Base-by-base conservation (phyloP, 768 basidiomycete genomes). In the Leucocoprinus sp. region DNA sequence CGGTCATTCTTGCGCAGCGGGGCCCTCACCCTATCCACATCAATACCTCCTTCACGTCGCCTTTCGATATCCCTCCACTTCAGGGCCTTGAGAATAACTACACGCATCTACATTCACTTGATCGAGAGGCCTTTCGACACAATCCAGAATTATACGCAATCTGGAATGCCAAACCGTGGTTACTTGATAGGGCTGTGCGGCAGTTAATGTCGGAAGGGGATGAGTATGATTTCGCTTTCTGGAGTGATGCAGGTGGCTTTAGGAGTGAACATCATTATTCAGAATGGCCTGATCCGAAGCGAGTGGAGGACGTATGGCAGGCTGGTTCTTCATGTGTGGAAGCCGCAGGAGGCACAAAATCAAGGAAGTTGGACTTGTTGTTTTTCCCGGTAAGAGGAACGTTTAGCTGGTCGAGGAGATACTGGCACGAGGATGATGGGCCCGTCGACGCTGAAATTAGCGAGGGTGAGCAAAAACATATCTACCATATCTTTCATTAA, bases 181-280 rank as follows among this genome's bases (percentile, higher is more conserved):
- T 75, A 37, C 60, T 79, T 29, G 59, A 67, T 23, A 60, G 69
- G 31, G 76, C 68, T 5, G 50, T 70, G 2, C 51, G 55, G 27
- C 62, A 60, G 5, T 46, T 60, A 34, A 22, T 14, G 29, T 49
- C 39, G 19, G 42, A 49, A n/a, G 60, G 60, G 4, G 53, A 61
- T 48, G 43, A 54, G 8, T 78, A 74, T 48, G 68, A 74, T 18
- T 80, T 75, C 57, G 72, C 67, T 1, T 79, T 80, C 50, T 80
- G 77, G 78, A 67, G 60, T 27, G 77, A 80, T 50, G 75, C 76
- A 2, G 76, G 72, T 5, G 72, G 73, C 49, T 76, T 80, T 52
- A 56, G 75, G 11, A 44, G 55, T 15, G 53, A 60, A 0, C 74
- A 78, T 57, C 48, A 49, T 9, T 79, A 72, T 52, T 45, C 45